Evolutionary conservation across 2,329 filamentous ascomycete species (phyloP), one percentile per base, ranked within the genome.

Genomic region (Diaporthe sp.): DNA sequence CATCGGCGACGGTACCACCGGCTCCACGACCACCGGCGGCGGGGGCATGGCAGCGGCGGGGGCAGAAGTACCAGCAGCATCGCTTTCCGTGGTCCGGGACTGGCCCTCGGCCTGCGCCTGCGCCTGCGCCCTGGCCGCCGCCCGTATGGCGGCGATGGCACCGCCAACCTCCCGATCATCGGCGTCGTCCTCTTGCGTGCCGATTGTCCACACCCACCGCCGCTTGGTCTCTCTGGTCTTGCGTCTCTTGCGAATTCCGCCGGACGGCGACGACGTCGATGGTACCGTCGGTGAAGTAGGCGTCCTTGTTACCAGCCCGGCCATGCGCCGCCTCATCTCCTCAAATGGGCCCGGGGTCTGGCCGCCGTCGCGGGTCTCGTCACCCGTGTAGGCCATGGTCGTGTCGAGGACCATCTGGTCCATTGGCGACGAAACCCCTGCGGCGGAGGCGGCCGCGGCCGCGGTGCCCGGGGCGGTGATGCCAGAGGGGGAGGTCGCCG

Each of bases 181-280:
- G 1, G 86, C 87, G 10, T 87, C 83, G 2, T 86, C 87, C 1
- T 90, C 89, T 75, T 88, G 87, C 3, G 73, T 76, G 25, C 88
- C 90, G 60, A 93, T 92, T 1, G 91, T 93, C 91, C 91, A 93
- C 49, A 91, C 89, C 91, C 91, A 93, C 58, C 88, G 88, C 17
- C 91, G 85, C 82, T 90, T 92, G 86, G 91, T 92, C 78, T 92
- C 91, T 80, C 85, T 65, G 1, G 61, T 92, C 78, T 91, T 89
- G 81, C 86, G 86, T 44, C 84, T 83, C 81, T 87, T 90, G 13
- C 87, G 85, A 81, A 91, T 92, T n/a, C 87, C 75, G n/a, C 51
- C 53, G 2, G 58, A 28, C 6, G 75, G 86, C 65, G 49, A 42
- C 3, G 28, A 25, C 37, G 39, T 12, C 22, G 44, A 15, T 37